phyloP scores from a whole-genome alignment of 768 basidiomycete genomes.

The Suillus subluteus region DNA sequence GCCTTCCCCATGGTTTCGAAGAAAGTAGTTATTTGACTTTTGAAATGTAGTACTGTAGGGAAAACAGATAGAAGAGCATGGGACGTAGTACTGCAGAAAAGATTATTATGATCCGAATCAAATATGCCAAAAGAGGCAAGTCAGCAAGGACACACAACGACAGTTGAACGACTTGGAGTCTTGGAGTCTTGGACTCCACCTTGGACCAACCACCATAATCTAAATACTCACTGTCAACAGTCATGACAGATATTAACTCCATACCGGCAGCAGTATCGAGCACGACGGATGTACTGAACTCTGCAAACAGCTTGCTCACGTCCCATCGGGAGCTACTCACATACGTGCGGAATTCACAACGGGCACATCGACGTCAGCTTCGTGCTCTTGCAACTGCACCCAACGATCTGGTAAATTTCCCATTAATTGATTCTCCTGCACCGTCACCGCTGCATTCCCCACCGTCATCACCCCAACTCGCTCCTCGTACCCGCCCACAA shows the following conservation, averaged over 20 bases:
- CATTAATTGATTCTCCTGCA: constrained; percentile 60
- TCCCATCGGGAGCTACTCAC: constrained; percentile 62
- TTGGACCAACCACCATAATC: background rate
- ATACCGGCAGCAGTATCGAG: constrained; percentile 18
- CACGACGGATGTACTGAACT: constrained; percentile 55
- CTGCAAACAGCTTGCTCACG: constrained; percentile 68
- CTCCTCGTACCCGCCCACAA: constrained; percentile 41
- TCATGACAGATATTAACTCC: background rate
- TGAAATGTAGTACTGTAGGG: background rate
- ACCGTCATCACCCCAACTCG: constrained; percentile 46
- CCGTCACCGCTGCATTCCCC: constrained; percentile 54
- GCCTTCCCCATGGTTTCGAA: constrained; percentile 56
- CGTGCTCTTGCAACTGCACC: constrained; percentile 59
- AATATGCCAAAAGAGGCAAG: constrained; percentile 3
- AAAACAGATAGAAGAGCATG: background rate
- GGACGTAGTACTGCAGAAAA: background rate
- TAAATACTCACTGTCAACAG: background rate
- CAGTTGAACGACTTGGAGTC: background rate
- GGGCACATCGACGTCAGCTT: constrained; percentile 57
- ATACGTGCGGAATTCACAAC: constrained; percentile 59
- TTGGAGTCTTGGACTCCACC: background rate
- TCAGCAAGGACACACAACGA: background rate
- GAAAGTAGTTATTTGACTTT: background rate
- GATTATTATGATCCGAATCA: background rate
- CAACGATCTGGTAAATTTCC: constrained; percentile 54